Conservation (phyloP, 2,329 filamentous ascomycete genomes). For the Capronia americana region DNA sequence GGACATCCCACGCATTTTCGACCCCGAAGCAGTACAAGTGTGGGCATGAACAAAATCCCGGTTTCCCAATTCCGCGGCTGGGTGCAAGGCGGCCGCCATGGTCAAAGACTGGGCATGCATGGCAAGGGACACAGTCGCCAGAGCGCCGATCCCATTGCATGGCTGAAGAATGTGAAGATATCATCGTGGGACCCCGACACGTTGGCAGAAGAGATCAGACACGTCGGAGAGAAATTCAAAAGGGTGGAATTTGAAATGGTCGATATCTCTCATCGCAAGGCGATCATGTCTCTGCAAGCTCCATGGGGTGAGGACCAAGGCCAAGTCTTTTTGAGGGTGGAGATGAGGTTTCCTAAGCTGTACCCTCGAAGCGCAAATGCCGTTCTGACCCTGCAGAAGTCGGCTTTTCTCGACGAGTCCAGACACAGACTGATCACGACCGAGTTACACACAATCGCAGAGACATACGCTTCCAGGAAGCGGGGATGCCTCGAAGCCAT, state of each 20-base stretch:
- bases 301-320: constrained; percentile 63
- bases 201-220: constrained; percentile 66
- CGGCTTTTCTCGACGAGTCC: constrained; percentile 61
- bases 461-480: constrained; percentile 59
- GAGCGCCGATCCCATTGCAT: constrained; percentile 65
- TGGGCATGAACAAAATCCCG: constrained; percentile 58
- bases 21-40: constrained; percentile 46
- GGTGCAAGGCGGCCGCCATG: constrained; percentile 55
- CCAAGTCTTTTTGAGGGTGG: constrained; percentile 62
- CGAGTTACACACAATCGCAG: constrained; percentile 62
- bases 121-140: constrained; percentile 55
- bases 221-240: constrained; percentile 66
- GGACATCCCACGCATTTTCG: constrained; percentile 31
- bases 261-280: constrained; percentile 60
- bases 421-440: constrained; percentile 56
- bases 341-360: constrained; percentile 63
- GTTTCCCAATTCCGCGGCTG: constrained; percentile 55
- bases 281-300: constrained; percentile 64
- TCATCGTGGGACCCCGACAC: constrained; percentile 60
- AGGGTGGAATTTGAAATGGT: constrained; percentile 67
- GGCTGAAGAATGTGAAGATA: constrained; percentile 71
- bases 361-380: constrained; percentile 62
- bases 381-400: constrained; percentile 62
- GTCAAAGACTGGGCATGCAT: constrained; percentile 56
- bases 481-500: constrained; percentile 66